Percentiles rank a stretch among this genome's conserved stretches.
phyloP scores from a whole-genome alignment of 169 alveolate species.

The Eimeria maxima region DNA sequence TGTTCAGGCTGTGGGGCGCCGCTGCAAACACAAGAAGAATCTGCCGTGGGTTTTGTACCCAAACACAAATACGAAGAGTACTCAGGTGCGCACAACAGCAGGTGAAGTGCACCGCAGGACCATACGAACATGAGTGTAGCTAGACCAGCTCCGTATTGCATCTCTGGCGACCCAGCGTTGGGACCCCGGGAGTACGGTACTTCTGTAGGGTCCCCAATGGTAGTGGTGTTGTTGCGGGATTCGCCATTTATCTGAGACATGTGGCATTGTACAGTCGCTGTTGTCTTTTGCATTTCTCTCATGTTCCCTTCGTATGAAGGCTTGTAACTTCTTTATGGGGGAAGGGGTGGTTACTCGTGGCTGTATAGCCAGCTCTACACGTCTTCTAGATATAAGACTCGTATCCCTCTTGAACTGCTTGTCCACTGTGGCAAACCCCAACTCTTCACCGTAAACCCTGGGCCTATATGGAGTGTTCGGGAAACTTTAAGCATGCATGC shows the following conservation, averaged over 20 bases:
- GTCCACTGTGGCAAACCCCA: too few species aligned
- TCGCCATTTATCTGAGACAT: neutral
- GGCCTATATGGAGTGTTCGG: too few species aligned
- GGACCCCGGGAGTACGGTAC: neutral
- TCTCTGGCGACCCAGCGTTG: neutral
- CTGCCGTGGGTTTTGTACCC: conserved; percentile 51
- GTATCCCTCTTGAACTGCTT: neutral
- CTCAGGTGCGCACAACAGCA: neutral
- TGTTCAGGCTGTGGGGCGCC: conserved; percentile 81
- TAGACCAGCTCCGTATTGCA: neutral
- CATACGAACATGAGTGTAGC: neutral
- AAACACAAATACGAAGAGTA: conserved; percentile 58
- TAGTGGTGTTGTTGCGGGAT: neutral
- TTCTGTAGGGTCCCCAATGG: neutral
- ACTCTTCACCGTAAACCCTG: too few species aligned
- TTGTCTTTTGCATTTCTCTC: neutral
- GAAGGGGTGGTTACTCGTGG: neutral
- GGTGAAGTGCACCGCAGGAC: neutral
- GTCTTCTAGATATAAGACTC: neutral
- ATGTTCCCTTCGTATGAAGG: neutral
- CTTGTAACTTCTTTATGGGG: neutral
- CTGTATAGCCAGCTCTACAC: neutral
- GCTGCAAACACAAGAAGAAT: conserved; percentile 47
- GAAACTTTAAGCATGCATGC: neutral
- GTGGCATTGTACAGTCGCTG: neutral